A percentile compares a stretch with the other conserved stretches of the same genome.
phyloP scores from a whole-genome alignment of 352 stramenopile species.

The Globisporangium yorkense region DNA sequence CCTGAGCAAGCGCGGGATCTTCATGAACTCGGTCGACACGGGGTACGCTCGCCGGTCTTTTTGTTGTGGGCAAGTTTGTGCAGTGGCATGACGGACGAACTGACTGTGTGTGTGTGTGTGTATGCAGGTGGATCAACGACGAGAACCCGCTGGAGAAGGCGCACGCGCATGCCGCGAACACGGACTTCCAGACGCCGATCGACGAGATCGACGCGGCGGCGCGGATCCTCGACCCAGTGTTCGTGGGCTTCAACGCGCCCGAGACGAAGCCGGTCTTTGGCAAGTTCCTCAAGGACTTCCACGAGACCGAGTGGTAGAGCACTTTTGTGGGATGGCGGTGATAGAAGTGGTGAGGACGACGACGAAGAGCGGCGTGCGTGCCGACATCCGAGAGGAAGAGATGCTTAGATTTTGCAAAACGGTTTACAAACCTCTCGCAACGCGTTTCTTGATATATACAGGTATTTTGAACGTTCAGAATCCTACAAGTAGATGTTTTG shows the following conservation, averaged over 20 bases:
- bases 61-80: neutral
- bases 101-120: neutral
- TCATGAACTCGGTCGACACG: constrained; percentile 98
- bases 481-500: no score
- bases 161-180: constrained; percentile 85
- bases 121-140: constrained; percentile 95
- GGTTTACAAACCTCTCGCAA: no score
- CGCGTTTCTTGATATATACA: no score
- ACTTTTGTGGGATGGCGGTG: neutral
- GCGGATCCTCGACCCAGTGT: constrained; percentile 94
- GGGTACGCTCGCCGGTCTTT: constrained; percentile 40
- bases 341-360: no score
- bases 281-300: constrained; percentile 88
- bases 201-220: constrained; percentile 96
- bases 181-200: constrained; percentile 96
- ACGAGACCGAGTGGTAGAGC: constrained; percentile 85
- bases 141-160: constrained; percentile 95
- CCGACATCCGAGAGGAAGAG: no score
- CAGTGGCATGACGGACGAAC: neutral
- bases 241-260: constrained; percentile 73
- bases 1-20: constrained; percentile 92
- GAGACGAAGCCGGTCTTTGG: constrained; percentile 51
- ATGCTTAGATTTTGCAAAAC: no score
- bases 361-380: no score
- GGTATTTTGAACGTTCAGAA: no score